Evolutionary conservation across 2,329 filamentous ascomycete species (phyloP).

Genomic region (Eurotiales sp.): DNA sequence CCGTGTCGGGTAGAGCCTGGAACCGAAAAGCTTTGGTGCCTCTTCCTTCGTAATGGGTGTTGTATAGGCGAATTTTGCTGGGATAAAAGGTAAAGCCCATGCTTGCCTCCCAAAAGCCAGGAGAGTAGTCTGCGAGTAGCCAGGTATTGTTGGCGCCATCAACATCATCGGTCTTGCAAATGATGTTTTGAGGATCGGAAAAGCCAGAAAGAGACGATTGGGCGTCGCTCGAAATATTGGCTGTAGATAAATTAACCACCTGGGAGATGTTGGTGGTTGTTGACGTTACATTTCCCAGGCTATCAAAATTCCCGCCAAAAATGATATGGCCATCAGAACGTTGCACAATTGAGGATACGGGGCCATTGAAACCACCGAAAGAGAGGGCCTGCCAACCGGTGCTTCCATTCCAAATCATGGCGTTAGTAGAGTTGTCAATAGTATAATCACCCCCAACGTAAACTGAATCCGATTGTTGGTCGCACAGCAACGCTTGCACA

Average conservation of each 20-base stretch:
- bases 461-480: constrained; percentile 70
- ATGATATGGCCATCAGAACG: constrained; percentile 78
- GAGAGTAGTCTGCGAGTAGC: constrained; percentile 69
- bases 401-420: constrained; percentile 70
- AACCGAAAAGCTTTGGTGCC: constrained; percentile 87
- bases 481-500: constrained; percentile 79
- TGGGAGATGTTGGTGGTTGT: constrained; percentile 61
- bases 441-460: constrained; percentile 89
- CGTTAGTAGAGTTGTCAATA: constrained; percentile 78
- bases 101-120: constrained; percentile 78
- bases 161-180: constrained; percentile 69
- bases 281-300: constrained; percentile 61
- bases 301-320: constrained; percentile 87
- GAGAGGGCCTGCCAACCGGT: constrained; percentile 74
- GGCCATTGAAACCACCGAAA: constrained; percentile 92
- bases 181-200: constrained; percentile 71
- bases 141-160: constrained; percentile 74
- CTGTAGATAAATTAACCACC: constrained; percentile 77
- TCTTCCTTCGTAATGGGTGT: constrained; percentile 76
- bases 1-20: constrained; percentile 77
- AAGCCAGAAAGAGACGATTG: constrained; percentile 62
- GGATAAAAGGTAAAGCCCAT: constrained; percentile 84
- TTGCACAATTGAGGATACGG: constrained; percentile 80
- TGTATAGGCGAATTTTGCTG: constrained; percentile 81
- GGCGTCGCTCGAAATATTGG: constrained; percentile 65